Base-by-base conservation (phyloP, 2,329 filamentous ascomycete species). In the Ascochyta pisi region DNA sequence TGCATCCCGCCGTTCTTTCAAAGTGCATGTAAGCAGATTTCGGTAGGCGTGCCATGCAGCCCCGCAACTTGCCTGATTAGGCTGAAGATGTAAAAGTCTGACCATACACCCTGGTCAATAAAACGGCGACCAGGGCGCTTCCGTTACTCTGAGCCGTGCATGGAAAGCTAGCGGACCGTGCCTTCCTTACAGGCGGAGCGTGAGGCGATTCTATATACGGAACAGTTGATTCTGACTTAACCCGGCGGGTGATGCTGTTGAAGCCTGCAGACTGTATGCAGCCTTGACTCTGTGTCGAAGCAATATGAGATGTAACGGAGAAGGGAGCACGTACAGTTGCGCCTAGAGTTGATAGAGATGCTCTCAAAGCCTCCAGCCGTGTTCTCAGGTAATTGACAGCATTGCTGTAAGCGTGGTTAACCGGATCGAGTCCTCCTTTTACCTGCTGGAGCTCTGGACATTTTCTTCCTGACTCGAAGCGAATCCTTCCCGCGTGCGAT, bases 381-480 rank as follows among this genome's bases (percentile, higher is more conserved):
- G 15, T 37, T 8, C n/a, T 23, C n/a, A 37, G 12, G 4, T 19
- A 9, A 9, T 9, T 39, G 12, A 12, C 41, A 27, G 31, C 41
- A 22, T 46, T 24, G 12, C 13, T 3, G 23, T 41, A 15, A 23
- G 40, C 35, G 22, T 22, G 19, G 15, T 31, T 45, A 50, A 46
- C 60, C 64, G 23, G 45, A 43, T 8, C 31, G 44, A 9, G 55
- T 39, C 16, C 60, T 48, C 29, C 56, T 60, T 50, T 63, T 65
- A 24, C 50, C 41, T 15, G 66, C 64, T 6, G 60, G 58, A 15
- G 50, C n/a, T 50, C 57, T 27, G 55, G 43, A 39, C 66, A 59
- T 43, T 19, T 38, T 45, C 41, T 65, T 68, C 33, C 65, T 55
- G 22, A 54, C 54, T 57, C 63, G 63, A 65, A 52, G 15, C 54